Base-by-base conservation (phyloP, 257 asterid species). In the Solanum paucissectum region DNA sequence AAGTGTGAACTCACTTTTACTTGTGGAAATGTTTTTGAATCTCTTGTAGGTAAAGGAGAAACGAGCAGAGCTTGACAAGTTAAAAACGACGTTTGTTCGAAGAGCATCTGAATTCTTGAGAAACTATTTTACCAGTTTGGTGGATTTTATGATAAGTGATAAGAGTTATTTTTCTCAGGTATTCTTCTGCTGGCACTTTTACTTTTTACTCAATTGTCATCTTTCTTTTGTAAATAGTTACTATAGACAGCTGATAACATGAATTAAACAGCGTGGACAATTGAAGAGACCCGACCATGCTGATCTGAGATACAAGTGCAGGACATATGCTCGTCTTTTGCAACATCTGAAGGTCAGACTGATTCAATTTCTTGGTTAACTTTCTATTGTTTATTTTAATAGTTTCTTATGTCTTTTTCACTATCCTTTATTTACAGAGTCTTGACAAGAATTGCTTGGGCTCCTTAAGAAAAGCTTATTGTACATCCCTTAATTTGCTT, bases 281-380 rank as follows among this genome's bases (percentile, higher is more conserved):
- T 92, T 97, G 90, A 97, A 97, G 95, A 94, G 95, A 92, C 99
- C 99, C 27, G 99, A 96, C 90, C 99, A 97, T 86, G 98, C 99
- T 87, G 99, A 97, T 89, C 92, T 97, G 87, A 93, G 99, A 83
- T 97, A 91, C 89, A 97, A 96, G 91, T 94, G 99, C 93, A 93
- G 99, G 94, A 97, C 96, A 90, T 97, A 97, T 94, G 99, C 98
- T 90, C 98, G 99, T 89, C 98, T 97, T 91, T 85, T 97, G 94
- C 99, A 97, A 90, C 99, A 97, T 90, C 90, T 97, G 90, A 95
- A 96, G 96, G 99, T 97, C 87, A 88, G 91, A 76, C 88, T 87
- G 89, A 86, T 85, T 71, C 34, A 73, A 34, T 23, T 46, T 32
- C 27, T 71, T 73, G 21, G 25, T 62, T 36, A 40, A 42, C 27